These are phyloP conservation scores for Corylus avellana DNA, from an alignment of 306 rosid genomes.

Conservation along the genomic window DNA sequence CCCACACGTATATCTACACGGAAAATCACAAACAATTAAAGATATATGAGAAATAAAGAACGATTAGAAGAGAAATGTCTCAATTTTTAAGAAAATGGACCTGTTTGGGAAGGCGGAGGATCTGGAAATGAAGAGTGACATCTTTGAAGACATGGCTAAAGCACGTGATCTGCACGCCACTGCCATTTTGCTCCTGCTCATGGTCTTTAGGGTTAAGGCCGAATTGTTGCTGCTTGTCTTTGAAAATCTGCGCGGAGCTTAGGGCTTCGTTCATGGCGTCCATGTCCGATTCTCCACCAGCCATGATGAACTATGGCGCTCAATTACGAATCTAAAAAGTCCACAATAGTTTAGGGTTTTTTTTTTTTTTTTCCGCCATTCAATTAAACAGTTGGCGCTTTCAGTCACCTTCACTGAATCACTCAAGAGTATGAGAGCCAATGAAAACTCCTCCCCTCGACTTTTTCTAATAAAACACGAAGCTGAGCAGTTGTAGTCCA, in stretches of 20 bases:
- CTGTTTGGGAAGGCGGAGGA: constrained; percentile 78
- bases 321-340: no score
- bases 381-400: no score
- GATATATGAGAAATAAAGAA: background rate
- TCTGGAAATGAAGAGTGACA: constrained; percentile 70
- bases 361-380: no score
- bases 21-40: background rate
- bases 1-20: constrained; percentile 76
- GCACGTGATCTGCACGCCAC: constrained; percentile 22
- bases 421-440: no score
- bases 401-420: no score
- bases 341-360: no score
- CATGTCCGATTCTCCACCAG: constrained; percentile 1
- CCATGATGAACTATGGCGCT: background rate
- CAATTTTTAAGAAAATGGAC: constrained; percentile 23
- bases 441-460: no score
- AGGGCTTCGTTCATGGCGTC: constrained; percentile 16
- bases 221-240: background rate
- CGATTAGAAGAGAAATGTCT: no score
- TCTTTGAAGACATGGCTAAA: constrained; percentile 72
- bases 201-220: constrained; percentile 5
- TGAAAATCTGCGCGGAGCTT: no score
- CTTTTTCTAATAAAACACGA: no score
- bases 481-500: no score
- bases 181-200: constrained; percentile 3